Evolutionary conservation across 768 basidiomycete genomes (phyloP), one percentile per base, ranked within the genome.

Genomic region (Ramaria sp.): DNA sequence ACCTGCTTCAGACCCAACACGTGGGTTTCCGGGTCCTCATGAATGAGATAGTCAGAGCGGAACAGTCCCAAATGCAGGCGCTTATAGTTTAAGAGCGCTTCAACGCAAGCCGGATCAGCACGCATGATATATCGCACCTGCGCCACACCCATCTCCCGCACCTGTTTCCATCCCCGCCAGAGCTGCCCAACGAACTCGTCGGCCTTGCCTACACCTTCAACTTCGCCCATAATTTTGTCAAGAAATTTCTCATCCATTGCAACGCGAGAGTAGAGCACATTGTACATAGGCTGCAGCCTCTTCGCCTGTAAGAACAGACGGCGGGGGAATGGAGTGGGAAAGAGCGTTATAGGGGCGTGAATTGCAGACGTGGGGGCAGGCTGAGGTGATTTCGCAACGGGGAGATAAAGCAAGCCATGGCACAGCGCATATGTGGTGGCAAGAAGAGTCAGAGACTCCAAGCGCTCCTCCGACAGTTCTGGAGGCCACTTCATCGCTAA

Each of bases 11-110:
- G 67, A n/a, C 61, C 52, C n/a, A 60, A n/a, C 13, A 49, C n/a
- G 6, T 42, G 16, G 5, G 70, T 67, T 13, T 72, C 62, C 3
- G 71, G 63, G 27, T 69, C 65, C 28, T 63, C 63, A 60, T 99
- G 91, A 20, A 97, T 69, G 28, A 98, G 73, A 68, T 97, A 99
- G 70, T 99, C 95, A 9, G 93, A 96, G 52, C 95, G 77, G 69
- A 95, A 96, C 18, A 99, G 69, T 18, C 94, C 93, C 5, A 98
- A 77, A 57, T 96, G 88, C 44, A 88, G 70, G 0, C 81, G 78
- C 93, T 97, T 56, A 0, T 44, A 3, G 22, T 56, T 34, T 34
- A 34, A 34, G 32, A 34, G 50, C 48, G 38, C n/a, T 20, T 37
- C 48, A 37, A 28, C 43, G 10, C 56, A 34, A 20, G 42, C 13